Evolutionary conservation across 2,329 filamentous ascomycete species (phyloP), one percentile per base, ranked within the genome.

Genomic region (Rutstroemia sp.): DNA sequence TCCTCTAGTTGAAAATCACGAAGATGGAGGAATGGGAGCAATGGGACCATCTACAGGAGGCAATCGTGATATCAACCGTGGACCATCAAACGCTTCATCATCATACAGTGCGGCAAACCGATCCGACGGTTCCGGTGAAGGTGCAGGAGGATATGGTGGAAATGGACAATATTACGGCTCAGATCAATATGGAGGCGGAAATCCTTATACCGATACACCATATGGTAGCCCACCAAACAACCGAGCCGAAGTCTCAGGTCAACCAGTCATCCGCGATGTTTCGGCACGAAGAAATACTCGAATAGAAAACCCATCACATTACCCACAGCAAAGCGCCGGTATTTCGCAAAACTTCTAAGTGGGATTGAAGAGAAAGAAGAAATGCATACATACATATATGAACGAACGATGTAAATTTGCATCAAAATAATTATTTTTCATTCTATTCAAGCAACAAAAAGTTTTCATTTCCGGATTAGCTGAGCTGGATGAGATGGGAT

Each of bases 281-380:
- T 87, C 88, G 61, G 94, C 94, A 27, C 80, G 94, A 64, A 83
- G 94, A 63, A 96, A 96, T 74, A 96, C 94, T 12, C 84, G 92
- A 60, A 97, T 99, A 67, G 92, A 97, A 75, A 95, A 87, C 69
- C 87, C 90, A 2, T 83, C 88, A 46, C 88, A 94, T 60, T 95
- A 89, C 67, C 92, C 92, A 10, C 89, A 95, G 69, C 91, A 95
- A 75, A 95, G 89, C 66, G 89, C 89, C 40, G 94, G 94, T 58
- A 96, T 99, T 67, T 89, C 94, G 34, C 94, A 97, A 73, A 99
- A 99, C 73, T 99, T 99, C 67, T 97, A 82, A 64, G 57, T 51
- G 30, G 38, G 49, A 30, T 30, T 9, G 23, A 30, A 30, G 27
- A 30, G 27, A 9, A 9, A 30, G 9, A 30, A 30, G 10, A 30